These are phyloP conservation scores for Penicillium janthinellum DNA, from an alignment of 2,329 filamentous ascomycete genomes.

Conservation along the genomic window DNA sequence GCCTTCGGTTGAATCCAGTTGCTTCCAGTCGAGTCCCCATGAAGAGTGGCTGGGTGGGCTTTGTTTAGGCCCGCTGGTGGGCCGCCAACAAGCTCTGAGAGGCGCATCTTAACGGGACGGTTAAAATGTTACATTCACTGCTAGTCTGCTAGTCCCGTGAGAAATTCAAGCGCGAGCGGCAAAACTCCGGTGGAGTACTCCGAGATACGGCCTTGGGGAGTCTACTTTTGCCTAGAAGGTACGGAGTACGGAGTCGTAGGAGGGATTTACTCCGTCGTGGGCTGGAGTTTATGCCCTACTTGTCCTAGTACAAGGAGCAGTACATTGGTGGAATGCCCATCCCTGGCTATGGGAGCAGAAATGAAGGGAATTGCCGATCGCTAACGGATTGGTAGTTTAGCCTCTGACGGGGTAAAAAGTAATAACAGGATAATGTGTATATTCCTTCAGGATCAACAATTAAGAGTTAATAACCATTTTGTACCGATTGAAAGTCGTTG, in stretches of 20 bases:
- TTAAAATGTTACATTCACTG: conserved; percentile 9
- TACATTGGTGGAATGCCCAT: conserved; percentile 5
- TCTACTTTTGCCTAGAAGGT: background rate
- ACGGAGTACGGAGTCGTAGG: background rate
- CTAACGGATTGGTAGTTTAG: background rate
- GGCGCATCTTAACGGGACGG: conserved; percentile 17
- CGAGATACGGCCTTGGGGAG: background rate
- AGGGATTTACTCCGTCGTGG: background rate
- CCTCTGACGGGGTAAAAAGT: background rate
- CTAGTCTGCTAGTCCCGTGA: background rate
- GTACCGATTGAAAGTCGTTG: background rate
- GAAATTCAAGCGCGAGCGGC: conserved; percentile 17
- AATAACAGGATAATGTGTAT: background rate
- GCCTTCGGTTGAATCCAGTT: background rate
- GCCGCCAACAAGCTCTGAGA: conserved; percentile 23
- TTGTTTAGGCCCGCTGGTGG: conserved; percentile 3
- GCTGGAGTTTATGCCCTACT: background rate
- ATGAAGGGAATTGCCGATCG: conserved; percentile 3
- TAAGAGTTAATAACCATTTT: background rate
- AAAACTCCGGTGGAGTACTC: conserved; percentile 33
- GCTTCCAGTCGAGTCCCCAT: background rate
- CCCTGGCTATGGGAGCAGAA: background rate
- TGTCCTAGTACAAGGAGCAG: background rate
- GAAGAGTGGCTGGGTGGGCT: background rate
- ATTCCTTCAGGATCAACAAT: background rate